Conservation (phyloP, 2,329 filamentous ascomycete species). For the Calonectria honghensis region DNA sequence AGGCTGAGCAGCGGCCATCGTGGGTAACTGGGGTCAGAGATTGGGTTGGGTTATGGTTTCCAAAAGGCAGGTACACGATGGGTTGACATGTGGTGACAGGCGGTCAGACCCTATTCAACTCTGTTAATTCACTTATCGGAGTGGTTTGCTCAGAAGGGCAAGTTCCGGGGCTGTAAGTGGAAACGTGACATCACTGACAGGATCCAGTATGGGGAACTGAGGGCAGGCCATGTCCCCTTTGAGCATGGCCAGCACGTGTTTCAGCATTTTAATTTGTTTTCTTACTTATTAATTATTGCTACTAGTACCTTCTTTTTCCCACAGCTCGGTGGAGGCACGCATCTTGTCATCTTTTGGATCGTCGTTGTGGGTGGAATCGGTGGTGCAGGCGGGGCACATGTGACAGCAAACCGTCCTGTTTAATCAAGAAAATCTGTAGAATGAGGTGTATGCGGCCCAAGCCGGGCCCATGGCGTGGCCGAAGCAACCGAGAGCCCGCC, state of each 20-base stretch:
- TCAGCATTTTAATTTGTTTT: neutral
- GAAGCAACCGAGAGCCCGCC: slow-evolving; percentile 6
- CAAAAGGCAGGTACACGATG: neutral
- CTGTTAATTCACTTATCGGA: slow-evolving; percentile 1
- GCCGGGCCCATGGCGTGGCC: neutral
- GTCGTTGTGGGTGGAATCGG: slow-evolving; percentile 2
- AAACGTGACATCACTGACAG: slow-evolving; percentile 18
- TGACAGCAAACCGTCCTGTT: slow-evolving; percentile 23
- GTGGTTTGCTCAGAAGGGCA: slow-evolving; percentile 5
- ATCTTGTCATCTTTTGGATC: neutral
- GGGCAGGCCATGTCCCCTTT: neutral
- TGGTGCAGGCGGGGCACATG: slow-evolving; percentile 13
- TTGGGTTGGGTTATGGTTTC: neutral
- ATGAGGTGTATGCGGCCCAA: slow-evolving; percentile 16
- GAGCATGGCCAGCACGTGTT: neutral
- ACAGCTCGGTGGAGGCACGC: neutral
- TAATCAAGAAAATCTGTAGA: slow-evolving; percentile 15
- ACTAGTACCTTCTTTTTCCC: neutral
- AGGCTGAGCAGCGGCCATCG: neutral
- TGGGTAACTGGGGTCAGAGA: neutral
- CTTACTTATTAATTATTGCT: neutral
- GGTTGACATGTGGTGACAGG: neutral
- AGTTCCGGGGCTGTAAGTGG: slow-evolving; percentile 14
- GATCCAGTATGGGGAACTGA: slow-evolving; percentile 1
- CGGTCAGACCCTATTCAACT: neutral